Evolutionary conservation across 139 green algal species (phyloP), one percentile per base, ranked within the genome.

Genomic region (Chlamydomonas urium): DNA sequence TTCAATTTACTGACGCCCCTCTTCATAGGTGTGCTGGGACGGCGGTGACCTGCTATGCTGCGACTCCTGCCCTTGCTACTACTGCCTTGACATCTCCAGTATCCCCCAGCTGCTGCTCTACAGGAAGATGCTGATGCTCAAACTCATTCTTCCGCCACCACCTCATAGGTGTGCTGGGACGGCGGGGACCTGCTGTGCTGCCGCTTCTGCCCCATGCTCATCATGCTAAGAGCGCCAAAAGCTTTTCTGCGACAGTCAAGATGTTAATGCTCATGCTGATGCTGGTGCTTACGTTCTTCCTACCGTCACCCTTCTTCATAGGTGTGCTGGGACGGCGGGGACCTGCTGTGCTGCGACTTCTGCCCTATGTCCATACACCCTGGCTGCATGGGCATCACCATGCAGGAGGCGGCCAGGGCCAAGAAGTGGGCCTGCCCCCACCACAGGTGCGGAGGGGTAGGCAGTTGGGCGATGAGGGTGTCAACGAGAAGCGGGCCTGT

Each of bases 291-390:
- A n/a, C n/a, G n/a, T n/a, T n/a, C n/a, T n/a, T n/a, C n/a, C n/a
- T n/a, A 34, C 33, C 21, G 50, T 3, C 29, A 53, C 26, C 0
- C 28, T 33, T 38, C 1, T 19, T 10, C 28, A 5, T 31, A 85
- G 79, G 59, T 82, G 1, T 92, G 87, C 72, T 89, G 85, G 83
- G 83, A 89, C 35, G 87, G 85, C 24, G 87, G 87, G n/a, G 74
- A 88, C 4, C 79, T 92, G 70, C 45, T 90, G 56, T 86, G 79
- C 74, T 92, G 87, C 73, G 81, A 88, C 61, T 38, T 65, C 63
- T 92, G 87, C 81, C 87, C 87, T 0, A 71, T 66, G 10, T 72
- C 83, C 21, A 84, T 83, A 72, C 87, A 92, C 75, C 65, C 83
- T 1, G 62, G 76, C 8, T 92, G 87, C 78, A 60, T 92, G 50